phyloP scores from a whole-genome alignment of 768 basidiomycete genomes.

The Amanita molliuscula region DNA sequence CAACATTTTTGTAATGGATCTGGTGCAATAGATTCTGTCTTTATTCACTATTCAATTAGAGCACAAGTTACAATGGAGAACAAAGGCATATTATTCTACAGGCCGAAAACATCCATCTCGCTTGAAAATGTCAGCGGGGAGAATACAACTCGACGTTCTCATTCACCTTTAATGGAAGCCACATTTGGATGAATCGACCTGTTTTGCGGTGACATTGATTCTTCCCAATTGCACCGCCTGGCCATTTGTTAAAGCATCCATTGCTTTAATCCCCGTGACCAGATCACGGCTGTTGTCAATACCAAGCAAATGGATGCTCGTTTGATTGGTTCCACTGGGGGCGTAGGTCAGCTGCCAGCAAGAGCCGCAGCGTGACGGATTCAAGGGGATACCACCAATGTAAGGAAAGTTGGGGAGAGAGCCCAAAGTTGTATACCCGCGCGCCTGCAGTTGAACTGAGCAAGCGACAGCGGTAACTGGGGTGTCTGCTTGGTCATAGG shows the following conservation, averaged over 20 bases:
- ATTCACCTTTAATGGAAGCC: conserved; percentile 8
- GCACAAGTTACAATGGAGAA: too few species aligned
- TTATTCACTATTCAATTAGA: neutral
- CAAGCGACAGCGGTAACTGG: conserved; percentile 19
- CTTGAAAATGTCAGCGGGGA: too few species aligned
- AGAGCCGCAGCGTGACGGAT: conserved; percentile 37
- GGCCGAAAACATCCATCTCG: too few species aligned
- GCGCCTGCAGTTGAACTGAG: conserved; percentile 20
- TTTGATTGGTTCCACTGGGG: conserved; percentile 12
- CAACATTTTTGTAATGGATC: conserved; percentile 68
- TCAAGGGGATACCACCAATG: conserved; percentile 40
- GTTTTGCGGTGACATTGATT: conserved; percentile 13
- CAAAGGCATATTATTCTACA: neutral
- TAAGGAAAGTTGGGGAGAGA: conserved; percentile 40
- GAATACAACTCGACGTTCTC: neutral
- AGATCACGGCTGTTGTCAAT: conserved; percentile 25
- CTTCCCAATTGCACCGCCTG: conserved; percentile 18
- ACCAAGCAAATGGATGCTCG: conserved; percentile 31
- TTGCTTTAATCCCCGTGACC: conserved; percentile 18
- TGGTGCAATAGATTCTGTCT: conserved; percentile 26
- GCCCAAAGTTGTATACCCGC: conserved; percentile 30
- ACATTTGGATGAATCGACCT: conserved; percentile 16
- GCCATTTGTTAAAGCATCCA: conserved; percentile 23
- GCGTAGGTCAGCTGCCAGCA: conserved; percentile 45
- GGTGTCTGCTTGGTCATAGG: conserved; percentile 26